A percentile compares a stretch with the other conserved stretches of the same genome.
These are phyloP conservation scores for Nicotiana attenuata DNA, from an alignment of 257 asterid species.

Conservation along the genomic window DNA sequence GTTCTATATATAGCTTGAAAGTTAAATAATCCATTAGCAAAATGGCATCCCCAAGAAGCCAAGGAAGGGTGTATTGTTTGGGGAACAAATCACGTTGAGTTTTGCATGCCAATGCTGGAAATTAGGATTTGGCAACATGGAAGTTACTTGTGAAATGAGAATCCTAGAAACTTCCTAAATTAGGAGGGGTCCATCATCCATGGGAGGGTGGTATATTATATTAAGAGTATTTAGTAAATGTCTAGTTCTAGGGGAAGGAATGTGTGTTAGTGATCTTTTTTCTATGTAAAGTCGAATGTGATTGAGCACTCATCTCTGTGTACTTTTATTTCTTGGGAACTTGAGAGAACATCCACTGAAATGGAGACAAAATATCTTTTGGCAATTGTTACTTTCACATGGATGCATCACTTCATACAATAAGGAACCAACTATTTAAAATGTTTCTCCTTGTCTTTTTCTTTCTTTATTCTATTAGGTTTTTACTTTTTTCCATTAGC, in stretches of 20 bases:
- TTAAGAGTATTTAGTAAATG: conserved; percentile 16
- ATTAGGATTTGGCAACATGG: background rate
- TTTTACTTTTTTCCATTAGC: background rate
- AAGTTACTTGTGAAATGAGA: conserved; percentile 6
- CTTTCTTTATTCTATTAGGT: background rate
- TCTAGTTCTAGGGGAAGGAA: conserved; percentile 4
- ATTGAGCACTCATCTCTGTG: background rate
- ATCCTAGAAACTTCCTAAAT: conserved; percentile 22
- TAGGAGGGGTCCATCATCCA: background rate
- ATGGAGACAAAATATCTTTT: background rate
- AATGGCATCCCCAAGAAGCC: conserved; percentile 42
- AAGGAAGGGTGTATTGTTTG: conserved; percentile 26
- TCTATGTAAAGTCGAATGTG: background rate
- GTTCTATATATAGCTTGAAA: too few species aligned
- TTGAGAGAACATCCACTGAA: background rate
- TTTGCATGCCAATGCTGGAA: background rate
- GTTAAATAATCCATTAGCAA: conserved; percentile 13
- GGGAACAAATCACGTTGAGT: conserved; percentile 24
- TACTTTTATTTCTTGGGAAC: background rate
- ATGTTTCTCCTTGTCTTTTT: background rate
- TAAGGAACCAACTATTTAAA: background rate
- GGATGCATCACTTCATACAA: background rate
- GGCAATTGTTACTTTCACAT: background rate
- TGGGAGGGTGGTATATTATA: background rate
- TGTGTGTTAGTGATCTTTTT: too few species aligned